Percentiles rank a stretch among this genome's conserved stretches.
Conservation (phyloP, 1,284 basidiomycete genomes). For the Ganoderma sp. region DNA sequence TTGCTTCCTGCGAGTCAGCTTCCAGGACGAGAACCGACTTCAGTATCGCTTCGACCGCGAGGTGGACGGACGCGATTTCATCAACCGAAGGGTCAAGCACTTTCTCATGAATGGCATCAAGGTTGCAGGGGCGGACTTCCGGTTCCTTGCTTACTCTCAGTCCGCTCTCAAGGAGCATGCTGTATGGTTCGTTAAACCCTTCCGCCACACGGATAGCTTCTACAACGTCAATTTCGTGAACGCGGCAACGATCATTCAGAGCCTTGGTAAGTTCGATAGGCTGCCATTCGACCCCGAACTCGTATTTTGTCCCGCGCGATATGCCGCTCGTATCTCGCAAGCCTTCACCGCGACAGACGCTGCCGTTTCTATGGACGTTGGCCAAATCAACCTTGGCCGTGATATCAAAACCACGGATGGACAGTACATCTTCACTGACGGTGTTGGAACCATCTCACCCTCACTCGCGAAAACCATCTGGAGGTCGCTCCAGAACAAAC, state of each 20-base stretch:
- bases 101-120: slow-evolving; percentile 52
- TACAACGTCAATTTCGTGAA: slow-evolving; percentile 43
- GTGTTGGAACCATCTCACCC: slow-evolving; percentile 69
- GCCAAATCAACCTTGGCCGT: slow-evolving; percentile 51
- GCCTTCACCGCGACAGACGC: slow-evolving; percentile 76
- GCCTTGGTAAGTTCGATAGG: slow-evolving; percentile 59
- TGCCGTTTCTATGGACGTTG: slow-evolving; percentile 56
- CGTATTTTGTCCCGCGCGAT: slow-evolving; percentile 69
- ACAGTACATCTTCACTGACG: slow-evolving; percentile 65
- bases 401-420: slow-evolving; percentile 51
- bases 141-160: slow-evolving; percentile 63
- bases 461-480: slow-evolving; percentile 62
- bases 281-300: slow-evolving; percentile 51
- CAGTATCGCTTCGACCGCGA: slow-evolving; percentile 58
- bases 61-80: slow-evolving; percentile 53
- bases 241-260: slow-evolving; percentile 54
- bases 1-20: slow-evolving; percentile 68
- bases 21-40: slow-evolving; percentile 60
- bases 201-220: slow-evolving; percentile 38
- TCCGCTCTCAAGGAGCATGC: slow-evolving; percentile 59
- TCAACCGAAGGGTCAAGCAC: slow-evolving; percentile 49
- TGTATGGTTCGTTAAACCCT: slow-evolving; percentile 65
- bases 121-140: slow-evolving; percentile 56
- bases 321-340: slow-evolving; percentile 72
- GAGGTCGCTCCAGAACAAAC: slow-evolving; percentile 46